These are phyloP conservation scores for Cladophialophora exuberans DNA, from an alignment of 2,329 filamentous ascomycete genomes.

Conservation along the genomic window DNA sequence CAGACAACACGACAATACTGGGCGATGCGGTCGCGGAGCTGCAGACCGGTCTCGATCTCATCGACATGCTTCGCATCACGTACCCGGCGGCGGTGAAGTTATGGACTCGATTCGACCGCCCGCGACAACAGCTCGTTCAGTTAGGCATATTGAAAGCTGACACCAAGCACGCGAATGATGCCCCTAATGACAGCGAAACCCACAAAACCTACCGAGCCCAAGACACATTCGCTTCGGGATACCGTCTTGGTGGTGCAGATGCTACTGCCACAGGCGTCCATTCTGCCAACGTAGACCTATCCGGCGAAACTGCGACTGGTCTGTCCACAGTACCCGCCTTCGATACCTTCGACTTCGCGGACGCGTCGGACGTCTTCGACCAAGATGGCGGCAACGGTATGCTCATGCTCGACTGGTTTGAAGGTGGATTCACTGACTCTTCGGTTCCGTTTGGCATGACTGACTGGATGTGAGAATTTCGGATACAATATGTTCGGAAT, in stretches of 20 bases:
- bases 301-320: no score
- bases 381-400: background rate
- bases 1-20: constrained; percentile 3
- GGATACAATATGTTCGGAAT: no score
- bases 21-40: constrained; percentile 1
- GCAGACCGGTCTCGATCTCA: constrained; percentile 14
- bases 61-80: constrained; percentile 1
- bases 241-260: no score
- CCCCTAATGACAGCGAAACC: background rate
- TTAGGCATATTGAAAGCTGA: constrained; percentile 4
- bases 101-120: constrained; percentile 9
- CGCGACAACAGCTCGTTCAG: constrained; percentile 10
- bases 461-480: constrained; percentile 6
- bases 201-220: no score
- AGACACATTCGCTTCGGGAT: no score
- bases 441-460: constrained; percentile 10
- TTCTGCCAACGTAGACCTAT: no score
- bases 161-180: background rate
- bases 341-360: background rate
- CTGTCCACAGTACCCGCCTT: background rate
- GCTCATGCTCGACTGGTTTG: constrained; percentile 8
- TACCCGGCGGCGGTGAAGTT: constrained; percentile 8
- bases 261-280: no score
- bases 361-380: background rate
- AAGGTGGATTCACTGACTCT: constrained; percentile 10